Conservation (phyloP, 2,329 filamentous ascomycete species). For the Davidsoniella neocaledoniae region DNA sequence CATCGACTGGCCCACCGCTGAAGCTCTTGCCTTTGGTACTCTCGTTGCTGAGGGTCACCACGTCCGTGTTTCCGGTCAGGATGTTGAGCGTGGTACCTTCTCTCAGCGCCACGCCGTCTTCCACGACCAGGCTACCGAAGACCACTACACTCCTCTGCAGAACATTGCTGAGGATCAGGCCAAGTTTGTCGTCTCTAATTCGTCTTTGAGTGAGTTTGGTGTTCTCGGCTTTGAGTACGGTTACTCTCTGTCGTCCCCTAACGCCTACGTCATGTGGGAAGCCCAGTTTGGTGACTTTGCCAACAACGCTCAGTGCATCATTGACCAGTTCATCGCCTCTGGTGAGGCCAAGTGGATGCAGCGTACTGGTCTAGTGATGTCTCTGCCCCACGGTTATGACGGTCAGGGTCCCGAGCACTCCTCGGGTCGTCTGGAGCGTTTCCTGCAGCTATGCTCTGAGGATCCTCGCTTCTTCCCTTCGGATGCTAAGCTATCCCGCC, state of each 20-base stretch:
- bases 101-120: conserved; percentile 94
- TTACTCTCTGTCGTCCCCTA: conserved; percentile 91
- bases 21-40: conserved; percentile 86
- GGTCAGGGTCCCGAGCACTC: conserved; percentile 97
- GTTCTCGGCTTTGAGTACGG: conserved; percentile 95
- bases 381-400: conserved; percentile 92
- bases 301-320: conserved; percentile 98
- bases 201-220: conserved; percentile 54
- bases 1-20: conserved; percentile 95
- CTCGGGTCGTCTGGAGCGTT: conserved; percentile 91
- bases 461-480: conserved; percentile 86
- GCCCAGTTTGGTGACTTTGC: conserved; percentile 99
- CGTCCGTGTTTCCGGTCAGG: conserved; percentile 92
- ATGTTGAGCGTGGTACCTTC: conserved; percentile 98
- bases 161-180: conserved; percentile 80
- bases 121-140: conserved; percentile 91
- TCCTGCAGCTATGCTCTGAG: conserved; percentile 93
- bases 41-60: conserved; percentile 89
- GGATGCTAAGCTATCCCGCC: conserved; percentile 76
- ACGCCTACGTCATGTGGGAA: conserved; percentile 98
- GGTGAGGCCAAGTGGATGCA: conserved; percentile 99
- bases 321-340: conserved; percentile 96
- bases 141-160: conserved; percentile 83
- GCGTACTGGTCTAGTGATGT: conserved; percentile 90
- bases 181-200: conserved; percentile 94